A percentile compares a stretch with the other conserved stretches of the same genome.
Evolutionary conservation across 208 protist species (phyloP).

Genomic region (Acanthamoeba lenticulata): DNA sequence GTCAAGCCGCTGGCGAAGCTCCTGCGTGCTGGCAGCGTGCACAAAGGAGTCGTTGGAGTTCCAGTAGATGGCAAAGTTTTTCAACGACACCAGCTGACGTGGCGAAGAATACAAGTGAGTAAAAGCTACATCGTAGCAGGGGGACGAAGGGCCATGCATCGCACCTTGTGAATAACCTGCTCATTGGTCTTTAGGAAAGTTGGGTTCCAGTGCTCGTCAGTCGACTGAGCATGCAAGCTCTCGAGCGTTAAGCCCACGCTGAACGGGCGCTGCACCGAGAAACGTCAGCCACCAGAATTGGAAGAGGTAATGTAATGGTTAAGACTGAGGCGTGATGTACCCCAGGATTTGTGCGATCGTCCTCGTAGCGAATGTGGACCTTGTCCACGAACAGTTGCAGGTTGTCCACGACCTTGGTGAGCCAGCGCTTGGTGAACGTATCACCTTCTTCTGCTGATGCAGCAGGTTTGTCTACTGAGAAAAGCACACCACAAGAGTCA

Average conservation of each 20-base stretch:
- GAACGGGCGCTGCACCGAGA: conserved; percentile 18
- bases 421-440: conserved; percentile 18
- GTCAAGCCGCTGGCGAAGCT: not conserved
- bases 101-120: not conserved
- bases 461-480: not conserved
- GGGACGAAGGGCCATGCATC: not conserved
- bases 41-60: conserved; percentile 38
- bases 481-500: not conserved
- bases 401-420: conserved; percentile 59
- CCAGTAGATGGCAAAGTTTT: conserved; percentile 64
- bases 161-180: conserved; percentile 48
- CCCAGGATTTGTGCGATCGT: conserved; percentile 39
- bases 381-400: conserved; percentile 62
- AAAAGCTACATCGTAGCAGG: not conserved
- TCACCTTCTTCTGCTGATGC: not conserved
- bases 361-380: conserved; percentile 61
- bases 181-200: conserved; percentile 55
- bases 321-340: not conserved
- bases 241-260: conserved; percentile 28
- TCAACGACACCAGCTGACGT: conserved; percentile 8
- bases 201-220: conserved; percentile 50
- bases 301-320: not conserved
- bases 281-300: not conserved
- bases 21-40: not conserved
- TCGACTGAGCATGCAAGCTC: conserved; percentile 48